These are phyloP conservation scores for Tetrapisispora arboricola DNA, from an alignment of 805 yeast genomes.

Conservation along the genomic window DNA sequence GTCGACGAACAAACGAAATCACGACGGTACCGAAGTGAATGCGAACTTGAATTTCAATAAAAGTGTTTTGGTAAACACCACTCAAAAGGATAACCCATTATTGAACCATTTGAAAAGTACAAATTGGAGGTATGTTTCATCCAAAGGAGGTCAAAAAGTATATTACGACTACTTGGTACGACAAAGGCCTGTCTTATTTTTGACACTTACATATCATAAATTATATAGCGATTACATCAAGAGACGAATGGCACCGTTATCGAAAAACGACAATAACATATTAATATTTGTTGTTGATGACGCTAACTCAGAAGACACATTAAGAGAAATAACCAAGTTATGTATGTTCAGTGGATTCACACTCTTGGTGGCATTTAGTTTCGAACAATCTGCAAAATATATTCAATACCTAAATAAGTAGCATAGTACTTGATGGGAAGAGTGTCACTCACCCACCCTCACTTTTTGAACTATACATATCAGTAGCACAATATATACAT, in stretches of 20 bases:
- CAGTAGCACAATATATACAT: no score
- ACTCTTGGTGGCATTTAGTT: conserved; percentile 34
- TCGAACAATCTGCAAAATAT: conserved; percentile 44
- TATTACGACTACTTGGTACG: conserved; percentile 58
- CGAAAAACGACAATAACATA: conserved; percentile 39
- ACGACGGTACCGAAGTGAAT: no score
- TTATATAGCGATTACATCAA: conserved; percentile 66
- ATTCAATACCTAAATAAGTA: conserved; percentile 25
- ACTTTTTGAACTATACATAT: no score
- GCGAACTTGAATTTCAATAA: no score
- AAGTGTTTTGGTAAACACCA: conserved; percentile 46
- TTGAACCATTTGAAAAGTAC: conserved; percentile 43
- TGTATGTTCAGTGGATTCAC: conserved; percentile 36
- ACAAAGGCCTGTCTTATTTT: conserved; percentile 45
- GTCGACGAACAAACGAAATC: not conserved
- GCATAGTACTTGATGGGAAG: no score
- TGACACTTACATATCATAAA: conserved; percentile 64
- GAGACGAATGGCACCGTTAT: conserved; percentile 38
- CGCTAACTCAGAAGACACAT: conserved; percentile 40
- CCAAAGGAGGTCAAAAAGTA: conserved; percentile 30
- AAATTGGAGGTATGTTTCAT: conserved; percentile 40
- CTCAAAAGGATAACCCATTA: conserved; percentile 67
- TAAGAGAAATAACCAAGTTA: conserved; percentile 32
- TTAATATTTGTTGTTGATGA: conserved; percentile 57
- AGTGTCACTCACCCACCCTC: no score